phyloP scores from a whole-genome alignment of 169 alveolate genomes.

The Cryptosporidium meleagridis region DNA sequence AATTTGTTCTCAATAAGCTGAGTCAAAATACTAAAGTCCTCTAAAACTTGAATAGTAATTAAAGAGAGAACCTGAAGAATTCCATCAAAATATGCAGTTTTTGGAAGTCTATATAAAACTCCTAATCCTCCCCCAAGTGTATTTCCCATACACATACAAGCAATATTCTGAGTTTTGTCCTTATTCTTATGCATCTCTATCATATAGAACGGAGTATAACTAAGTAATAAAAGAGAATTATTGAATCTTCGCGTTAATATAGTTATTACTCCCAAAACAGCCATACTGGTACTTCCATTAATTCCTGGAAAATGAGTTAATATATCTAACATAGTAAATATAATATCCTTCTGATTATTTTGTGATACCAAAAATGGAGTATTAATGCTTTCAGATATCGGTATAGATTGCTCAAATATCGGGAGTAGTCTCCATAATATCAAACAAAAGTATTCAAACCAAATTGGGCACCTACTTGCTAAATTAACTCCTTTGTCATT shows the following conservation, averaged over 20 bases:
- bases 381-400: neutral
- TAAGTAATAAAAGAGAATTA: constrained; percentile 38
- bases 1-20: constrained; percentile 57
- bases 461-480: constrained; percentile 58
- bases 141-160: constrained; percentile 45
- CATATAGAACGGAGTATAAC: constrained; percentile 71
- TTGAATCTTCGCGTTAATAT: constrained; percentile 39
- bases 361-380: constrained; percentile 6
- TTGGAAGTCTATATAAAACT: constrained; percentile 54
- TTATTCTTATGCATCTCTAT: constrained; percentile 6
- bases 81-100: constrained; percentile 61
- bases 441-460: constrained; percentile 69
- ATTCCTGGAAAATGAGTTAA: constrained; percentile 63
- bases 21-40: constrained; percentile 31
- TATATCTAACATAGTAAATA: constrained; percentile 63
- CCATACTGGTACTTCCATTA: constrained; percentile 69
- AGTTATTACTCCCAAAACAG: constrained; percentile 48
- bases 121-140: constrained; percentile 72
- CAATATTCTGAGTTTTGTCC: constrained; percentile 14
- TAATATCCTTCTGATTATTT: constrained; percentile 30
- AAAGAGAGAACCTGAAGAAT: constrained; percentile 59
- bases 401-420: constrained; percentile 21
- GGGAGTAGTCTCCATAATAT: constrained; percentile 71
- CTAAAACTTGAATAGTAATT: constrained; percentile 55
- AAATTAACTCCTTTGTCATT: constrained; percentile 9